A percentile compares a stretch with the other conserved stretches of the same genome.
Conservation (phyloP, 2,329 filamentous ascomycete genomes). For the Dryadomyces quercivorus region DNA sequence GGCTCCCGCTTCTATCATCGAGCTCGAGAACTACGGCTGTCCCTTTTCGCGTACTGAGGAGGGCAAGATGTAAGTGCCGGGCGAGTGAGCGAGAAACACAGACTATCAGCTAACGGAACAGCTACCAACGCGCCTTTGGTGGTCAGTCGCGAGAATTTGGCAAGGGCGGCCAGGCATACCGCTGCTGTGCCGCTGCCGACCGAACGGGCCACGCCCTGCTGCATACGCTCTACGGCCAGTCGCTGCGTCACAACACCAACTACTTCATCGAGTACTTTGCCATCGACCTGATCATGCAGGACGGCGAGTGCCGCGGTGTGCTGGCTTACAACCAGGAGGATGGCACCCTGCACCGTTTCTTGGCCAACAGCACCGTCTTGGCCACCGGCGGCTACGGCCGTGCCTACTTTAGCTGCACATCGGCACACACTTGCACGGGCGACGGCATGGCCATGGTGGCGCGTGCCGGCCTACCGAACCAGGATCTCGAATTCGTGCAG, state of each 20-base stretch:
- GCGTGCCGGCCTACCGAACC: constrained; percentile 92
- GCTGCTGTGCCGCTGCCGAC: constrained; percentile 92
- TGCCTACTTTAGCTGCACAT: constrained; percentile 97
- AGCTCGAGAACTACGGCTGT: constrained; percentile 95
- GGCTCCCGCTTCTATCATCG: constrained; percentile 80
- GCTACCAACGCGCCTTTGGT: constrained; percentile 96
- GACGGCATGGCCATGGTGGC: constrained; percentile 99
- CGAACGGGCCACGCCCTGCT: constrained; percentile 94
- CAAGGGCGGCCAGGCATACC: constrained; percentile 95
- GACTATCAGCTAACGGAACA: constrained; percentile 18
- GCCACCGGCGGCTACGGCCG: constrained; percentile 96
- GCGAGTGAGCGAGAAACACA: background rate
- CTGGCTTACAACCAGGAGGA: constrained; percentile 98
- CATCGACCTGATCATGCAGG: constrained; percentile 93
- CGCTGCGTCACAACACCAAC: constrained; percentile 93
- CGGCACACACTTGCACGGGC: constrained; percentile 95
- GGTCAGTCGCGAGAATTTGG: constrained; percentile 91
- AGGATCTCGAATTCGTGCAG: constrained; percentile 98
- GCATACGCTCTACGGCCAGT: constrained; percentile 97
- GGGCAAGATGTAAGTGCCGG: constrained; percentile 66
- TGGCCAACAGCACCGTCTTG: constrained; percentile 90
- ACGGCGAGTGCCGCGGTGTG: constrained; percentile 91
- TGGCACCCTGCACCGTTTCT: constrained; percentile 92
- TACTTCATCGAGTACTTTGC: constrained; percentile 99
- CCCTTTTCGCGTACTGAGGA: constrained; percentile 95